Conservation (phyloP, 176 grass and related monocot genomes). For the Ampelocalamus luodianensis region DNA sequence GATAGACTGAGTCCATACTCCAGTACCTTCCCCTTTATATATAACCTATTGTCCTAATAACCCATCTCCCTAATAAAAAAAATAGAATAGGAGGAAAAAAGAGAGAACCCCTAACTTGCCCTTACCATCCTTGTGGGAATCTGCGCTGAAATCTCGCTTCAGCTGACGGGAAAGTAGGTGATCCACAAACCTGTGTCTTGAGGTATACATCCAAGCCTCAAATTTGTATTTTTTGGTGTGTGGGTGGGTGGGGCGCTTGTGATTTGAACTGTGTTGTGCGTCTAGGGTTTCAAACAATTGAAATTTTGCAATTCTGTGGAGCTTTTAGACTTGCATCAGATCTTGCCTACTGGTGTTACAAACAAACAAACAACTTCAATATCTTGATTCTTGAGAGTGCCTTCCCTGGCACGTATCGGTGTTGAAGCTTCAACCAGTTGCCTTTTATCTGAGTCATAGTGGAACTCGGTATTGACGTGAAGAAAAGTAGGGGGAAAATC, state of each 20-base stretch:
- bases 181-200: slow-evolving; percentile 35
- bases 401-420: too few relatives aligned
- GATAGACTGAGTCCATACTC: slow-evolving; percentile 44
- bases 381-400: too few relatives aligned
- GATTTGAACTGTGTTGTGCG: neutral
- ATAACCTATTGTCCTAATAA: neutral
- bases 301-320: neutral
- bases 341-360: slow-evolving; percentile 2
- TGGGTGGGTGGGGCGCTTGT: neutral
- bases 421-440: neutral
- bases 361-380: too few relatives aligned
- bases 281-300: slow-evolving; percentile 27
- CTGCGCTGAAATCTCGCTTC: slow-evolving; percentile 2
- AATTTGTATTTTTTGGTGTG: neutral
- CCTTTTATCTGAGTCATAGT: too few relatives aligned
- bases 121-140: slow-evolving; percentile 20
- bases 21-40: slow-evolving; percentile 37
- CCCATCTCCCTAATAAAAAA: slow-evolving; percentile 1
- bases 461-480: neutral
- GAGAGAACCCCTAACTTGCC: slow-evolving; percentile 1
- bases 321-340: slow-evolving; percentile 24
- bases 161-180: neutral
- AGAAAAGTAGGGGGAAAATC: neutral
- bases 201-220: slow-evolving; percentile 39
- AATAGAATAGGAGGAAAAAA: neutral